phyloP scores from a whole-genome alignment of 768 basidiomycete genomes.

The Gymnopilus junonius region DNA sequence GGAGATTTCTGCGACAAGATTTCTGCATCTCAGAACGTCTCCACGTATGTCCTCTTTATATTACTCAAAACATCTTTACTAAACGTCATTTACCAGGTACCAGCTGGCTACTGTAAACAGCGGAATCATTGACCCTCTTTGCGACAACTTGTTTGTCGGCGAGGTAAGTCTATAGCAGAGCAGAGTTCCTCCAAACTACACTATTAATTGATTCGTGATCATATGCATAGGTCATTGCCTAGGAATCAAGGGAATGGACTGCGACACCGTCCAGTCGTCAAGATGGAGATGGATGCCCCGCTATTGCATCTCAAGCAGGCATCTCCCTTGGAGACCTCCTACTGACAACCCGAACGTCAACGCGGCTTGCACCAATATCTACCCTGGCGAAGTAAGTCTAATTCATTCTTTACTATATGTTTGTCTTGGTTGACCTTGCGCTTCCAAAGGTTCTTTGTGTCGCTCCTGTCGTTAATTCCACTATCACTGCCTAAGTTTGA shows the following conservation, averaged over 20 bases:
- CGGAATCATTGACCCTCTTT: constrained; percentile 52
- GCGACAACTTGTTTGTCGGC: constrained; percentile 57
- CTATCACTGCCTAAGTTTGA: no score
- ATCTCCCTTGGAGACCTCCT: constrained; percentile 49
- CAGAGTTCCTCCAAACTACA: background rate
- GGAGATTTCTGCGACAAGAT: constrained; percentile 62
- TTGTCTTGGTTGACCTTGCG: background rate
- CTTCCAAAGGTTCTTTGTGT: constrained; percentile 6
- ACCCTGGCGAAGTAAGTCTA: constrained; percentile 54
- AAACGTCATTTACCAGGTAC: constrained; percentile 36
- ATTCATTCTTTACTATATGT: background rate
- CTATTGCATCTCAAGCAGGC: constrained; percentile 42
- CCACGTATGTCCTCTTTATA: constrained; percentile 37
- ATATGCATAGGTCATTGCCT: constrained; percentile 53
- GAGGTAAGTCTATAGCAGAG: constrained; percentile 36
- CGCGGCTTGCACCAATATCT: constrained; percentile 53
- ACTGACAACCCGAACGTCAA: constrained; percentile 68
- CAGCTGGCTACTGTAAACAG: constrained; percentile 61
- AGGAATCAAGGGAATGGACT: constrained; percentile 60
- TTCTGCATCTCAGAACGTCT: constrained; percentile 45
- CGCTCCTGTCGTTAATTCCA: background rate
- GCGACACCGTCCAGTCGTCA: constrained; percentile 50
- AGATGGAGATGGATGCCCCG: constrained; percentile 49
- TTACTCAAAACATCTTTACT: background rate
- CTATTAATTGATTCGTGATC: background rate